Conservation (phyloP, 1,284 basidiomycete genomes). For the Pterula multifida region DNA sequence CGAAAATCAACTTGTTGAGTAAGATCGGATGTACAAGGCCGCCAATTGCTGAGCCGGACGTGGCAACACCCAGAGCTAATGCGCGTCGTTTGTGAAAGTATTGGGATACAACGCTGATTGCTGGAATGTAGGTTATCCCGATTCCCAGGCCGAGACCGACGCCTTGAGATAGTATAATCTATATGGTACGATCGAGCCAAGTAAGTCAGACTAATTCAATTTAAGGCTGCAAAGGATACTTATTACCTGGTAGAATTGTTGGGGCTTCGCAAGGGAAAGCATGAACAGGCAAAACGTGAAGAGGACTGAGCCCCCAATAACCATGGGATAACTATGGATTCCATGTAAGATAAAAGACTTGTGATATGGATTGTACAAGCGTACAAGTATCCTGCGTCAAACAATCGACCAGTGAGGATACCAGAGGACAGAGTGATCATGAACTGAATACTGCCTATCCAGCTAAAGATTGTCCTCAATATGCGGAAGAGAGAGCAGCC, state of each 20-base stretch:
- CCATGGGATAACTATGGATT: conserved; percentile 15
- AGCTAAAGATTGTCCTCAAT: conserved; percentile 17
- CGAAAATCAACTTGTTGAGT: conserved; percentile 23
- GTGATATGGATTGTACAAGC: no score
- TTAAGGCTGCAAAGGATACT: no score
- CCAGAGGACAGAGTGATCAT: conserved; percentile 25
- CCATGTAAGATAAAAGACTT: no score
- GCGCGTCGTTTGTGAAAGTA: conserved; percentile 20
- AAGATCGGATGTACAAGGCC: conserved; percentile 21
- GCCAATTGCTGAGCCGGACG: conserved; percentile 21
- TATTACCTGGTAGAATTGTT: conserved; percentile 23
- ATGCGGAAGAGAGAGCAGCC: not conserved
- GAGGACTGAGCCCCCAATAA: conserved; percentile 16
- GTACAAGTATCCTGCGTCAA: conserved; percentile 22
- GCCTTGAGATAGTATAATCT: conserved; percentile 25
- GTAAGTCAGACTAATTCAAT: not conserved
- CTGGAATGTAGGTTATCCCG: conserved; percentile 21
- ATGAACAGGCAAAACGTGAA: conserved; percentile 20
- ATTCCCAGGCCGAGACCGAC: conserved; percentile 21
- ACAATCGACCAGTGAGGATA: conserved; percentile 22
- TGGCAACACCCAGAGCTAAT: conserved; percentile 20
- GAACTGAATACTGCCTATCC: conserved; percentile 38
- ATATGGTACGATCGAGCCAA: not conserved
- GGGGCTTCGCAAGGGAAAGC: conserved; percentile 21
- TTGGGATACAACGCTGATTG: conserved; percentile 22